Evolutionary conservation across 352 stramenopile species (phyloP).

Genomic region (Aphanomyces stellatus): DNA sequence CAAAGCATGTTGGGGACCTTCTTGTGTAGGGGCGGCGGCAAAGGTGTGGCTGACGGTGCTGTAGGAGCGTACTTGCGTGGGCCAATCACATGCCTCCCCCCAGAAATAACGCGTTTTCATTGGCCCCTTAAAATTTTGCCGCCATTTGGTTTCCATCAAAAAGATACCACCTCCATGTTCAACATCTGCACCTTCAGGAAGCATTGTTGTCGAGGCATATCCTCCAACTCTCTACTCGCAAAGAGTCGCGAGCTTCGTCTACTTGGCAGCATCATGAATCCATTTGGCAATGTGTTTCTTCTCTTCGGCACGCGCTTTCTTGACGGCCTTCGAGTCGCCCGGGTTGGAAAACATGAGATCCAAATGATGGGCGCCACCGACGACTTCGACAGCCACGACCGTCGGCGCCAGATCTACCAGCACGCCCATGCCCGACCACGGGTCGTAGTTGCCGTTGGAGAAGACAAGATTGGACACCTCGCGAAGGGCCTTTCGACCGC

Average conservation of each 20-base stretch:
- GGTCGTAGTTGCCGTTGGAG: slow-evolving; percentile 90
- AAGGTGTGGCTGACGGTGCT: no score
- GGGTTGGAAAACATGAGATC: slow-evolving; percentile 87
- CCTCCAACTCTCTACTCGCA: slow-evolving; percentile 37
- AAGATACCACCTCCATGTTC: background rate
- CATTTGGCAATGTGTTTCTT: slow-evolving; percentile 72
- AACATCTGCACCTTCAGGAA: no score
- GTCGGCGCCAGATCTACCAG: slow-evolving; percentile 48
- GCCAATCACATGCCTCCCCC: background rate
- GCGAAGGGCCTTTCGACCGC: slow-evolving; percentile 46
- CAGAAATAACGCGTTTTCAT: background rate
- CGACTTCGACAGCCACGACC: slow-evolving; percentile 57
- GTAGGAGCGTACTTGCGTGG: no score
- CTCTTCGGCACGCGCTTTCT: slow-evolving; percentile 53
- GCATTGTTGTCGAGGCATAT: background rate
- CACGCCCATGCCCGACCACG: slow-evolving; percentile 85
- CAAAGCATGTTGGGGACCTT: background rate
- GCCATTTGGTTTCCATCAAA: background rate
- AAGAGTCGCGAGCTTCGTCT: slow-evolving; percentile 38
- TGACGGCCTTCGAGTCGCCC: slow-evolving; percentile 65
- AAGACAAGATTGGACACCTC: slow-evolving; percentile 89
- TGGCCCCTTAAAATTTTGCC: background rate
- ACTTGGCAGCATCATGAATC: slow-evolving; percentile 30
- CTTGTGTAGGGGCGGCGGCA: background rate
- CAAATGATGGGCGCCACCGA: slow-evolving; percentile 75